Percentiles rank a stretch among this genome's conserved stretches.
Conservation (phyloP, 1,139 yeast genomes). For the Candida dubliniensis region DNA sequence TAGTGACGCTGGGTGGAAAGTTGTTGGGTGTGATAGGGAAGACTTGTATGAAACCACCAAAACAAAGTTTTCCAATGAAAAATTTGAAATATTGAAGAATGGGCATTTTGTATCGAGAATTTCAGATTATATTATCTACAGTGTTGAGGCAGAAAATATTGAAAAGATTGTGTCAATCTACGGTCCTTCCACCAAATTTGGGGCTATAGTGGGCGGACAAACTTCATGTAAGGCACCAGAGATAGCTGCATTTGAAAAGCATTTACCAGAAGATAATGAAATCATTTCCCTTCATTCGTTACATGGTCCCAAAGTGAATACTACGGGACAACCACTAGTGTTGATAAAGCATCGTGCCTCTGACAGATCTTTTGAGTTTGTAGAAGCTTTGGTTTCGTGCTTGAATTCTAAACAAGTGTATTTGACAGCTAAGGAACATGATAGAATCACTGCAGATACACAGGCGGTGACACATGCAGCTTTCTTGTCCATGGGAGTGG, state of each 20-base stretch:
- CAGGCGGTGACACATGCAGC: constrained; percentile 99
- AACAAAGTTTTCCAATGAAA: constrained; percentile 41
- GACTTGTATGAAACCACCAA: constrained; percentile 53
- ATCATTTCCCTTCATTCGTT: constrained; percentile 87
- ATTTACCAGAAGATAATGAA: constrained; percentile 74
- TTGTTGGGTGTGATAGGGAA: constrained; percentile 88
- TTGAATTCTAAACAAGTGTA: constrained; percentile 77
- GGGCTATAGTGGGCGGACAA: constrained; percentile 96
- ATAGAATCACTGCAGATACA: constrained; percentile 93
- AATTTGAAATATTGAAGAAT: constrained; percentile 58
- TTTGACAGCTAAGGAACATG: constrained; percentile 82
- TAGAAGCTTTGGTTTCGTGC: constrained; percentile 65
- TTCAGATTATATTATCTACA: constrained; percentile 80
- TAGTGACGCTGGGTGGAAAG: constrained; percentile 84
- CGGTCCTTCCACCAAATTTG: constrained; percentile 85
- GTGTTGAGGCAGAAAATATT: constrained; percentile 87
- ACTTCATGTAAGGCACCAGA: constrained; percentile 94
- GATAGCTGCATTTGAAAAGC: constrained; percentile 76
- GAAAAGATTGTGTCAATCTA: constrained; percentile 67
- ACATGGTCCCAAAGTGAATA: constrained; percentile 89
- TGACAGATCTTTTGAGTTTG: constrained; percentile 57
- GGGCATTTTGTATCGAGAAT: constrained; percentile 83
- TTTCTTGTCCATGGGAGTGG: constrained; percentile 92
- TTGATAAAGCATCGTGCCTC: constrained; percentile 72
- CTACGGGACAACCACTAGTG: constrained; percentile 92